A percentile compares a stretch with the other conserved stretches of the same genome.
Evolutionary conservation across 1,139 yeast species (phyloP).

Genomic region (Pichiaceae sp.): DNA sequence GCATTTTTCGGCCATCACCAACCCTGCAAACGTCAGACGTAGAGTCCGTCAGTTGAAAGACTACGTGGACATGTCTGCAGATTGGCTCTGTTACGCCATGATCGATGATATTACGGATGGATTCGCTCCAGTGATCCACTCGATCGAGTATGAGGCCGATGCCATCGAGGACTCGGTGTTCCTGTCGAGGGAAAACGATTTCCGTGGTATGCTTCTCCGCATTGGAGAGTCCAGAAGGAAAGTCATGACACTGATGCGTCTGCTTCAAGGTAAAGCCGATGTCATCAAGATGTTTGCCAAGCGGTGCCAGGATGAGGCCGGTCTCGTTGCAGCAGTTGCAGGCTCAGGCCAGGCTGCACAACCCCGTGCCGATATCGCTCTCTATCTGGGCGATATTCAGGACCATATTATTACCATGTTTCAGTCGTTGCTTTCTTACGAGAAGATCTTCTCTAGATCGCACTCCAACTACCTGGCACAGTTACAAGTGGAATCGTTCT

Average conservation of each 20-base stretch:
- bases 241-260: conserved; percentile 87
- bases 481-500: conserved; percentile 83
- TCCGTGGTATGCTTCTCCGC: conserved; percentile 63
- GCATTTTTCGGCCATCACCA: conserved; percentile 76
- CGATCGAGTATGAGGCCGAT: conserved; percentile 85
- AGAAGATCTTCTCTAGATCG: conserved; percentile 84
- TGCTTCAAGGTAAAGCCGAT: conserved; percentile 91
- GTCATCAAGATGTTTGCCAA: conserved; percentile 96
- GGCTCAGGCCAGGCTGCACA: conserved; percentile 31
- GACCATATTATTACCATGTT: conserved; percentile 96
- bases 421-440: conserved; percentile 82
- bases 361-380: conserved; percentile 76
- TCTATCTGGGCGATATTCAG: conserved; percentile 93
- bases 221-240: conserved; percentile 86
- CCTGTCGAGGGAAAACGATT: conserved; percentile 53
- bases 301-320: conserved; percentile 72
- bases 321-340: conserved; percentile 7
- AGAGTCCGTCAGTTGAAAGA: conserved; percentile 87
- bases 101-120: conserved; percentile 93
- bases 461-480: conserved; percentile 92
- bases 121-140: conserved; percentile 83
- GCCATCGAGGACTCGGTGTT: conserved; percentile 82
- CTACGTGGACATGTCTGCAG: conserved; percentile 79
- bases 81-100: conserved; percentile 90
- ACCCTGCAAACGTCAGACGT: conserved; percentile 81